Percentiles rank a stretch among this genome's conserved stretches.
Evolutionary conservation across 2,329 filamentous ascomycete genomes (phyloP).

Genomic region (Ophiostoma himal-ulmi): DNA sequence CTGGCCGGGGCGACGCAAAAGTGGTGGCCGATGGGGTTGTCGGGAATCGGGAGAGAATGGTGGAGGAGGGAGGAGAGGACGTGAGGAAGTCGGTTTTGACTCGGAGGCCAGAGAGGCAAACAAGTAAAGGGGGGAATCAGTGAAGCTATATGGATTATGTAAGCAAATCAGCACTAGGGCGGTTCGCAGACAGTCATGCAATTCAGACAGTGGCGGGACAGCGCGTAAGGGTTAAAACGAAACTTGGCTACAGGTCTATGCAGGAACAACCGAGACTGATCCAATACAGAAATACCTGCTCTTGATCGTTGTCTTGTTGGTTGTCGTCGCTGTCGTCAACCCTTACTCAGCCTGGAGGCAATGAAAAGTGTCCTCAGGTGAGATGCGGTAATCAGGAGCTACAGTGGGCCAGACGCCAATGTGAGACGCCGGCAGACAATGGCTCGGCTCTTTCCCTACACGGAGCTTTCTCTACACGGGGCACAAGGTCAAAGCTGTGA

Average conservation of each 20-base stretch:
- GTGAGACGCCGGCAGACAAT: not conserved
- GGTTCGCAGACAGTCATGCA: not conserved
- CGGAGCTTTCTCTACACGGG: not conserved
- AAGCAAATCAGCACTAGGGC: not conserved
- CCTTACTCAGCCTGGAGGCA: not conserved
- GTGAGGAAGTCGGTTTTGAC: not conserved
- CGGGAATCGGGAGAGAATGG: not conserved
- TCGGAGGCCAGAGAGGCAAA: not conserved
- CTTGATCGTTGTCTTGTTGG: not conserved
- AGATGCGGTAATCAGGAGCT: not conserved
- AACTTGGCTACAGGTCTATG: conserved; percentile 1
- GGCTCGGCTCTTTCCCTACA: not conserved
- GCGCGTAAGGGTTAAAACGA: not conserved
- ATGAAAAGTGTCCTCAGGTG: conserved; percentile 6
- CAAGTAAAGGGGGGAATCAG: not conserved
- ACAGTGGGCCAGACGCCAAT: not conserved
- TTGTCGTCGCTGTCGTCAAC: not conserved
- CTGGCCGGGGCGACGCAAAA: conserved; percentile 6
- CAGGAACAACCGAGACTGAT: conserved; percentile 2
- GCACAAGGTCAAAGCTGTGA: not conserved
- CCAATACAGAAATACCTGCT: not conserved
- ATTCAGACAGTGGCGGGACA: not conserved
- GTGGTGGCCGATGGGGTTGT: conserved; percentile 6
- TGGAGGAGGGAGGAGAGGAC: not conserved
- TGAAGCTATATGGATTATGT: not conserved